Evolutionary conservation across 768 basidiomycete genomes (phyloP).

Genomic region (Trametes cubensis): DNA sequence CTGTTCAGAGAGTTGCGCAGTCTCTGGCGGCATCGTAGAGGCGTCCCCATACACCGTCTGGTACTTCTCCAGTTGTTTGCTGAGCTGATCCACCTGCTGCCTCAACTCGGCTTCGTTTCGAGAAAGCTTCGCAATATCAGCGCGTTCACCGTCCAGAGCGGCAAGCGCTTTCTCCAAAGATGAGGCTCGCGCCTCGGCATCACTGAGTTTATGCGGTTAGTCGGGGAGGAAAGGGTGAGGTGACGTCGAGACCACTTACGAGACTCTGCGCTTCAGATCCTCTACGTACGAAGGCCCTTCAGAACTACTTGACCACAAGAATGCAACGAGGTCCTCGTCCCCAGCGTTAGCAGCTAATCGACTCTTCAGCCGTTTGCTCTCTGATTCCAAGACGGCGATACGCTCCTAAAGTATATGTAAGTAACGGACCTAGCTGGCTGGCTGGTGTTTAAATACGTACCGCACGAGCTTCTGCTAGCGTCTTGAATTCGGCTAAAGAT

Average conservation of each 20-base stretch:
- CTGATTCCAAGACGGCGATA: slow-evolving; percentile 68
- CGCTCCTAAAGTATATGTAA: slow-evolving; percentile 56
- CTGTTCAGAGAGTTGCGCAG: slow-evolving; percentile 50
- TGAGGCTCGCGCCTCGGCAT: slow-evolving; percentile 50
- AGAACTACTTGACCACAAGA: slow-evolving; percentile 61
- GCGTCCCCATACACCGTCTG: slow-evolving; percentile 63
- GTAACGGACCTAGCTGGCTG: background rate
- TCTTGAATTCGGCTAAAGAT: slow-evolving; percentile 65
- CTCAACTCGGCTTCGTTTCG: slow-evolving; percentile 53
- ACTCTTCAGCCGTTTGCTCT: slow-evolving; percentile 72
- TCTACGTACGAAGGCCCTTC: slow-evolving; percentile 54
- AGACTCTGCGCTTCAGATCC: slow-evolving; percentile 54
- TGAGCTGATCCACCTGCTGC: slow-evolving; percentile 49
- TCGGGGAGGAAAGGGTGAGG: too few species aligned
- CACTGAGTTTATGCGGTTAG: slow-evolving; percentile 39
- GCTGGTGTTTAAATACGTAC: slow-evolving; percentile 35
- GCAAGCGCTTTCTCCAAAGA: slow-evolving; percentile 57
- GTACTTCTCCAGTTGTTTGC: slow-evolving; percentile 59
- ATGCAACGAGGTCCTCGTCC: slow-evolving; percentile 70
- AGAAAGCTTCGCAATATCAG: slow-evolving; percentile 55
- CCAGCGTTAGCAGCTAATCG: slow-evolving; percentile 75
- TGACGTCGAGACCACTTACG: slow-evolving; percentile 43
- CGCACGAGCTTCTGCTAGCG: slow-evolving; percentile 62
- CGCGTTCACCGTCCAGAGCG: slow-evolving; percentile 48
- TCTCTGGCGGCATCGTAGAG: slow-evolving; percentile 53